These are phyloP conservation scores for Amaranthus hypochondriacus DNA, from an alignment of 148 eudicot genomes.

Conservation along the genomic window DNA sequence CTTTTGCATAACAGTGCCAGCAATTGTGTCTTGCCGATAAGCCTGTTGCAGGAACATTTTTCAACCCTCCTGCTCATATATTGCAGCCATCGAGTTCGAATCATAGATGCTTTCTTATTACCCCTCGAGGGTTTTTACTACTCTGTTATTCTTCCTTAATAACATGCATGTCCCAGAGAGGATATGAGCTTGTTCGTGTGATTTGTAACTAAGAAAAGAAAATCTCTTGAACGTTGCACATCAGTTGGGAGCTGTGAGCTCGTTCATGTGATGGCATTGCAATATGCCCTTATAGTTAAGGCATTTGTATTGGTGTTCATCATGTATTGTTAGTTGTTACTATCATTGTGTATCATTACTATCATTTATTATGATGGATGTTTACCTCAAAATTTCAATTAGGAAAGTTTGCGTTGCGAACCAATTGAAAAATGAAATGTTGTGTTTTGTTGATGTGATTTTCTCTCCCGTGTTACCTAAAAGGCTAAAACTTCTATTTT, in stretches of 20 bases:
- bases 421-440: too few species aligned
- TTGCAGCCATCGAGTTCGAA: constrained; percentile 6
- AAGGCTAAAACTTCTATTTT: too few species aligned
- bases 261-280: constrained; percentile 11
- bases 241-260: constrained; percentile 6
- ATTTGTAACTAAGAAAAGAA: constrained; percentile 9
- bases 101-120: constrained; percentile 3
- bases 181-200: constrained; percentile 3
- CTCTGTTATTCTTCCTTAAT: constrained; percentile 1
- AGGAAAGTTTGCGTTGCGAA: neutral
- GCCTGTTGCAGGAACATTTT: constrained; percentile 4
- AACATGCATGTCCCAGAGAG: constrained; percentile 1
- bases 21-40: neutral
- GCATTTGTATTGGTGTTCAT: too few species aligned
- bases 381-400: constrained; percentile 21
- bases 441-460: neutral
- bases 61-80: constrained; percentile 9
- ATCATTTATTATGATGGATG: constrained; percentile 15
- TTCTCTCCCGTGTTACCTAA: too few species aligned
- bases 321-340: too few species aligned
- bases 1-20: neutral
- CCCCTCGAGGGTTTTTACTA: neutral
- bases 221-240: constrained; percentile 8
- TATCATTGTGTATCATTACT: neutral
- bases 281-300: neutral